Base-by-base conservation (phyloP, 75 land plant genomes). In the Cupressus sempervirens region DNA sequence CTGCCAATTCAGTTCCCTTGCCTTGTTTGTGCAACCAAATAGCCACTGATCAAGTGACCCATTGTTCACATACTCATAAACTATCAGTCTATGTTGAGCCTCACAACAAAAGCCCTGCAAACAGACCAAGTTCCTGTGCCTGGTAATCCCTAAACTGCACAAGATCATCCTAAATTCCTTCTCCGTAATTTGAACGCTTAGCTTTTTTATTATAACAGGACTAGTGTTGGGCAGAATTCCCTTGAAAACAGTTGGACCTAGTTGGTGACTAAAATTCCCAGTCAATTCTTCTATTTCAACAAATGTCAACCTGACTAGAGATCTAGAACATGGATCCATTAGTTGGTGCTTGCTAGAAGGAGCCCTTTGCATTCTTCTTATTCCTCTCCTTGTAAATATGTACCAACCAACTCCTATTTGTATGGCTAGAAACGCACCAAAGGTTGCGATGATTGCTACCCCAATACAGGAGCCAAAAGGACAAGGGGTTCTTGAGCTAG, bases 81-180 rank as follows among this genome's bases (percentile, higher is more conserved):
- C 53, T 18, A 91, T 73, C 38, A 84, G 13, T 45, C 79, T 85
- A 50, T 91, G 88, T 11, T 84, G 29, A 0, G 77, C 76, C 45
- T 91, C 92, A 82, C 36, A 87, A 76, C 92, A 91, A 65, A 89
- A 91, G 9, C 90, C 92, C 20, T 87, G 86, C 58, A 91, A 54
- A 7, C 50, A 52, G 23, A 91, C 87, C 56, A 91, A 90, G 84
- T 91, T 89, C 72, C 83, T 77, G 65, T 91, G 92, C 46, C 86
- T 68, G 14, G 83, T 86, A 48, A 82, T 81, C 15, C 88, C 88
- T n/a, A 91, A 38, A 23, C 80, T 86, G 48, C 87, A 83, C 40
- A 89, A 87, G 46, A 34, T 82, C 36, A 58, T 68, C 20, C 87
- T 81, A 73, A 91, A 91, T 12, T 89, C 87, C 81, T 82, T 91